phyloP scores from a whole-genome alignment of 768 basidiomycete genomes.

The Naganishia vishniacii region DNA sequence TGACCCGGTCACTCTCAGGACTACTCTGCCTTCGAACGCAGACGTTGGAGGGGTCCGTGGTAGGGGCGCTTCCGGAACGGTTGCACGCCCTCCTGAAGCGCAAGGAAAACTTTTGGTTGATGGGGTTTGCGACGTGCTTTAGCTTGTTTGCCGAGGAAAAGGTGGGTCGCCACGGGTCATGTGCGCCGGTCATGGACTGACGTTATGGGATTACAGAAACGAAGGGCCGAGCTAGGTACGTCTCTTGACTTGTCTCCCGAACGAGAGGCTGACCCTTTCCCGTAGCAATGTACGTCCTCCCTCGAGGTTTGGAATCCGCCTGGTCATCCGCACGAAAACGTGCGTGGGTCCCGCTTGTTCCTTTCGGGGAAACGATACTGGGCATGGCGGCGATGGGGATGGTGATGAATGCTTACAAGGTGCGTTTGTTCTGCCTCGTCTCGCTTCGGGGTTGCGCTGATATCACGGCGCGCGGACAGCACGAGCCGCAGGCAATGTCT shows the following conservation, averaged over 20 bases:
- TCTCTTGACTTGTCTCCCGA: constrained; percentile 52
- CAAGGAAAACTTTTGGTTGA: constrained; percentile 67
- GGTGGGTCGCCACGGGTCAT: constrained; percentile 32
- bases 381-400: constrained; percentile 79
- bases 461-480: constrained; percentile 25
- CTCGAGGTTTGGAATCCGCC: constrained; percentile 82
- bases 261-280: too few species aligned
- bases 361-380: constrained; percentile 50
- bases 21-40: constrained; percentile 36
- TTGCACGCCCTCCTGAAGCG: constrained; percentile 60
- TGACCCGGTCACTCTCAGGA: constrained; percentile 27
- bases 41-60: constrained; percentile 26
- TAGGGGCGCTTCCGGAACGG: constrained; percentile 47
- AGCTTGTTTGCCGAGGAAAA: constrained; percentile 81
- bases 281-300: constrained; percentile 54
- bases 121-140: constrained; percentile 68
- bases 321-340: constrained; percentile 74
- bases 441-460: background rate
- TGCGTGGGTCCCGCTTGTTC: constrained; percentile 59
- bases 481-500: constrained; percentile 42
- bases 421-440: constrained; percentile 17
- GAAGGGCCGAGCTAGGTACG: constrained; percentile 89
- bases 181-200: background rate
- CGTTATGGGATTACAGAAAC: constrained; percentile 47
- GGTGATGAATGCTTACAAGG: constrained; percentile 63